Evolutionary conservation across 805 yeast genomes (phyloP), one percentile per base, ranked within the genome.

Genomic region (Tetrapisispora namnaoensis): DNA sequence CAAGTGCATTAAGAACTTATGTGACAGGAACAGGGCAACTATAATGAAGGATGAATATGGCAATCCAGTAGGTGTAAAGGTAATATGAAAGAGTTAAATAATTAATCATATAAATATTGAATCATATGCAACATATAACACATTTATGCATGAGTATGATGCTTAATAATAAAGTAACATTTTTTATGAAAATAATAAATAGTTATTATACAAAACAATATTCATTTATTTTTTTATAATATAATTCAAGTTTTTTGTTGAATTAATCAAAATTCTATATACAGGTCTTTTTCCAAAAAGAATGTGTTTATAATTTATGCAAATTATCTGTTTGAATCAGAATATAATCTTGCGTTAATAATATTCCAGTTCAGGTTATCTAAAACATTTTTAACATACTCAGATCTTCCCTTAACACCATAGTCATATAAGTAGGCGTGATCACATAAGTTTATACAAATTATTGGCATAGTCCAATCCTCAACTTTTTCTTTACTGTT

Each of bases 391-490:
- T 77, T 77, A 55, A 93, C 74, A 67, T 85, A 93, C 47, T 76
- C 72, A 41, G 77, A 71, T 69, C 83, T 84, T 22, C 93, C 95
- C 21, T 58, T 62, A 46, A 86, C 75, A 43, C 97, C 96, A 67
- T 83, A 91, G 67, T 93, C 98, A 27, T 77, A 70, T 42, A 88
- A 59, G 65, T 83, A 93, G n/a, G 96, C 87, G 54, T 81, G 78
- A 65, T 91, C 95, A 96, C 97, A 90, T 55, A 85, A 75, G 66
- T 82, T 87, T 54, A 89, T 74, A 45, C 81, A 85, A 55, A 93
- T 73, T 42, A 93, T 68, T 42, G 69, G 69, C 55, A 89, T 70
- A 22, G 80, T 75, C 70, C 76, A 79, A 63, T 83, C 90, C 55
- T 71, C 73, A 37, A 72, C 73, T 20, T 67, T 67, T 28, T 58